A percentile compares a stretch with the other conserved stretches of the same genome.
These are phyloP conservation scores for Cytospora piceicola DNA, from an alignment of 2,329 filamentous ascomycete genomes.

Conservation along the genomic window DNA sequence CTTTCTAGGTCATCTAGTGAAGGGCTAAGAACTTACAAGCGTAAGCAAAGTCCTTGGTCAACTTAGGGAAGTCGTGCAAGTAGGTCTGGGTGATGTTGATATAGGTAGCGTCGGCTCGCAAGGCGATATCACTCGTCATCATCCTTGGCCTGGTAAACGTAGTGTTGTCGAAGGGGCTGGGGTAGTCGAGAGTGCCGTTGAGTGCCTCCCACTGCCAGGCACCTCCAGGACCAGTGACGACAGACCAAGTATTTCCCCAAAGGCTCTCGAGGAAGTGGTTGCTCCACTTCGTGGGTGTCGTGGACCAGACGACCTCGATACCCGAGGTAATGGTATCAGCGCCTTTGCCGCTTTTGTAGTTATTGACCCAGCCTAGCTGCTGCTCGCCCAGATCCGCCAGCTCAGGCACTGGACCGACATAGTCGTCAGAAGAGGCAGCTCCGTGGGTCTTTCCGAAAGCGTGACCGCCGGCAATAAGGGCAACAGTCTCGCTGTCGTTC, in stretches of 20 bases:
- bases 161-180: constrained; percentile 66
- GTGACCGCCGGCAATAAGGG: constrained; percentile 74
- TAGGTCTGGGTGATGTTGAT: constrained; percentile 72
- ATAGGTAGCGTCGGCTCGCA: constrained; percentile 69
- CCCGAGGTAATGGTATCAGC: constrained; percentile 71
- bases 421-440: constrained; percentile 58
- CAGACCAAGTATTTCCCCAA: constrained; percentile 74
- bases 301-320: constrained; percentile 76
- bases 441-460: constrained; percentile 78
- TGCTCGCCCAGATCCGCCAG: constrained; percentile 64
- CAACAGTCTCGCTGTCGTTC: constrained; percentile 77
- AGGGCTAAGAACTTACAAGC: constrained; percentile 53
- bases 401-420: constrained; percentile 68
- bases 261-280: constrained; percentile 73
- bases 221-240: constrained; percentile 71
- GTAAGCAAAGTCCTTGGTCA: constrained; percentile 67
- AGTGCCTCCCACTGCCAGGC: constrained; percentile 75
- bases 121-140: constrained; percentile 72
- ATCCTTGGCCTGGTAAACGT: constrained; percentile 73
- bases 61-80: constrained; percentile 66
- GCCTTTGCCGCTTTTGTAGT: constrained; percentile 64
- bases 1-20: neutral
- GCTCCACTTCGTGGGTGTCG: constrained; percentile 74
- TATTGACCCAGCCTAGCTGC: constrained; percentile 72
- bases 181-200: constrained; percentile 65